phyloP scores from a whole-genome alignment of 805 yeast species.

The Kodamaea restingae region DNA sequence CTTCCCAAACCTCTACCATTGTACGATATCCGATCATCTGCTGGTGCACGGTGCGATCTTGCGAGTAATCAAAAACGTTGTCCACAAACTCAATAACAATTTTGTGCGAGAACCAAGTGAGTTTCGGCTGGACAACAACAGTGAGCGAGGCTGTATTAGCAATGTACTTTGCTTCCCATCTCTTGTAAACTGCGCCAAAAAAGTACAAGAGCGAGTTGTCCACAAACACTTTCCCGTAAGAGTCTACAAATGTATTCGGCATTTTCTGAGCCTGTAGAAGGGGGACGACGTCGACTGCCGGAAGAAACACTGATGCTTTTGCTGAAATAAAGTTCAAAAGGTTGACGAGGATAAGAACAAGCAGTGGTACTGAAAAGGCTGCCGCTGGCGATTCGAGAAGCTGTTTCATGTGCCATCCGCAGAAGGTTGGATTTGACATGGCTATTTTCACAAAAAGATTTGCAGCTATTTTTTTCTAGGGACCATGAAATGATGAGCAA shows the following conservation, averaged over 20 bases:
- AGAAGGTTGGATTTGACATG: not conserved
- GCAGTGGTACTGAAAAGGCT: too few relatives aligned
- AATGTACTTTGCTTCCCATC: not conserved
- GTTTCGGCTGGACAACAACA: not conserved
- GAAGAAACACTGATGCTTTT: not conserved
- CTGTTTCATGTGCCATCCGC: not conserved
- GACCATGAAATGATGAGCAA: too few relatives aligned
- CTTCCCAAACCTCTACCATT: not conserved
- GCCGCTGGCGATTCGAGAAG: not conserved
- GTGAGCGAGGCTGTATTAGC: not conserved
- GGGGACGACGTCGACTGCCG: not conserved
- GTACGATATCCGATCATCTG: not conserved
- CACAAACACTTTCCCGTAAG: not conserved
- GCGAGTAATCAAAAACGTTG: not conserved
- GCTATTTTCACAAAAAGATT: not conserved
- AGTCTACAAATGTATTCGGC: not conserved
- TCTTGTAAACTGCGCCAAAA: not conserved
- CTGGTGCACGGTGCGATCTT: not conserved
- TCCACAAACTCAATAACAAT: not conserved
- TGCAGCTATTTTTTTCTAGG: too few relatives aligned
- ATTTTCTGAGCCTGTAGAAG: not conserved
- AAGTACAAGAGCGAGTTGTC: not conserved
- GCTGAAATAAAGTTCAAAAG: not conserved
- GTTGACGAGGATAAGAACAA: not conserved
- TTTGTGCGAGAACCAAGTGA: conserved; percentile 1